Base-by-base conservation (phyloP, 805 yeast species). In the Diddensiella caesifluorescens region DNA sequence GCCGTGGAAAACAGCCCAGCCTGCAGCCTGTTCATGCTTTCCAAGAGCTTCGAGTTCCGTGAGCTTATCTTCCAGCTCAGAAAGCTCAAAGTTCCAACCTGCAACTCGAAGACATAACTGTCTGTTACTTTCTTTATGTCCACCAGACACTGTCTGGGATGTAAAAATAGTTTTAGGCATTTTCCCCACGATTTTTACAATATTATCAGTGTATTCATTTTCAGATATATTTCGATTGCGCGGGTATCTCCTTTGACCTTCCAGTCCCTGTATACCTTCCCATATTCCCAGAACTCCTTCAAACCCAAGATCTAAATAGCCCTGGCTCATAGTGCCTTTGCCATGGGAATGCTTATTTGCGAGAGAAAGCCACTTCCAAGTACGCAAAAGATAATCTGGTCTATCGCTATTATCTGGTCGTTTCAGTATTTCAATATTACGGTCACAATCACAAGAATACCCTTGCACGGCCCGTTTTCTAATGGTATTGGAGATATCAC, bases 1-100 rank as follows among this genome's bases (percentile, higher is more conserved):
- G 4, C 95, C 96, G 57, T 86, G 90, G 61, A 90, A 90, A 0
- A 88, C 89, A 0, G 97, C 97, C 95, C 95, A 86, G 0, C 95
- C 97, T 1, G 97, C 98, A 0, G 98, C 97, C 57, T 90, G 80
- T 47, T 88, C 95, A 48, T 74, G 74, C 45, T 75, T 73, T 0
- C 83, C 88, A 12, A 66, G 60, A 0, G 65, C 61, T 18, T 80
- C 75, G 30, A 90, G 68, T 30, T 69, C 67, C 18, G 65, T 63
- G 29, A 84, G 71, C 47, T 81, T 79, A 29, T 74, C 78, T 50
- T 88, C 95, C 47, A 87, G 71, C 57, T 86, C 95, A 20, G 74
- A 66, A 13, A 75, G 74, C 1, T 87, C 79, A 53, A 85, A 79
- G 53, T 85, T 87, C 94, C 96, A 89, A 1, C 97, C 97, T 26